Evolutionary conservation across 331 rosid species (phyloP), one percentile per base, ranked within the genome.

Genomic region (Malus hybrid): DNA sequence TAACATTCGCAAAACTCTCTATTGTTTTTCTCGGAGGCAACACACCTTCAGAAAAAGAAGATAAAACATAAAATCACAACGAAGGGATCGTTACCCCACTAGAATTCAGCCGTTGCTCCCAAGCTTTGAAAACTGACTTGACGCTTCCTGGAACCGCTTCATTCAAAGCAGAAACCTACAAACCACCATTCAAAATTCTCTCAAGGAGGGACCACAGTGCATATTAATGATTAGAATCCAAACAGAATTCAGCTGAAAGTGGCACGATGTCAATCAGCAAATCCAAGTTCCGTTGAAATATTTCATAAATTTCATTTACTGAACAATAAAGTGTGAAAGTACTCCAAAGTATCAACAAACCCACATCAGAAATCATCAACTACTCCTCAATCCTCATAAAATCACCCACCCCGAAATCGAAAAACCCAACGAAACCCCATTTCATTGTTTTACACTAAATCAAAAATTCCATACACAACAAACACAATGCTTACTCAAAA

Each of bases 81-180:
- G 1, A 52, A 73, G 73, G 76, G 70, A 62, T 20, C 69, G 46
- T 73, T 91, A 91, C 99, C 92, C 82, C 97, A 77, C 93, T 81
- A 76, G 86, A 82, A 79, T 85, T 79, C 78, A 95, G 74, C 60
- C 97, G 90, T 11, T 95, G 86, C 78, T 95, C 99, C 99, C 99
- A 95, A 79, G 97, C 91, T 88, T 90, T 95, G 68, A 95, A 90
- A 60, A 95, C 97, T 2, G 97, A 92, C 78, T 89, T 92, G 52
- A 78, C 99, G 65, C 92, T 95, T 9, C 97, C 96, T 39, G 85
- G 84, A 76, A 80, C 87, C 20, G 97, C 96, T 80, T 90, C 99
- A 79, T 95, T 95, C 65, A 95, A 81, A 82, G 99, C 99, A 73
- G 92, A 85, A 39, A 90, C 97, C 99, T 94, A 66, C 60, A 15